Percentiles rank a stretch among this genome's conserved stretches.
phyloP scores from a whole-genome alignment of 2,329 filamentous ascomycete species.

The Colletotrichum tropicicola region DNA sequence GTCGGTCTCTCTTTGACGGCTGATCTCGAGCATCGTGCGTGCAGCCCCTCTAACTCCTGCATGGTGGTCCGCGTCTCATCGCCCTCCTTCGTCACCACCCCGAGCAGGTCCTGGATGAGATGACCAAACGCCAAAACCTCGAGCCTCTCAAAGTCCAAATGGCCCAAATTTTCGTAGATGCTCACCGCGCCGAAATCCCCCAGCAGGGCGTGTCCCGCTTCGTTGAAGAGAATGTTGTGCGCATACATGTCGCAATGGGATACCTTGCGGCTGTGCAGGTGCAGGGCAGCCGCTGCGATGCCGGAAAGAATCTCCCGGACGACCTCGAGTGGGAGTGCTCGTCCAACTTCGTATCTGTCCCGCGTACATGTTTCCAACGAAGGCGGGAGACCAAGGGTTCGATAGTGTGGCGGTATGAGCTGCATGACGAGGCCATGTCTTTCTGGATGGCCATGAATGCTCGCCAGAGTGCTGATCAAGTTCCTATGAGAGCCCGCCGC shows the following conservation, averaged over 20 bases:
- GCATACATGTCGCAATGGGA: slow-evolving; percentile 57
- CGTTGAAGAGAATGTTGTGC: slow-evolving; percentile 54
- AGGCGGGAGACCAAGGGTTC: slow-evolving; percentile 52
- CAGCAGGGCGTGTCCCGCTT: slow-evolving; percentile 51
- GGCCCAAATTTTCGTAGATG: slow-evolving; percentile 44
- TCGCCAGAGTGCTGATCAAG: slow-evolving; percentile 54
- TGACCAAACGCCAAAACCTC: slow-evolving; percentile 58
- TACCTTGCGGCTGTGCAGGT: slow-evolving; percentile 53
- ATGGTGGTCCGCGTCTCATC: slow-evolving; percentile 15
- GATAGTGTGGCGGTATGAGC: slow-evolving; percentile 53
- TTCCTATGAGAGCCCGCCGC: slow-evolving; percentile 54
- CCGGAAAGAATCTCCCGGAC: slow-evolving; percentile 47
- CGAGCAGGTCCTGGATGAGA: slow-evolving; percentile 54
- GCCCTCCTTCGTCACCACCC: slow-evolving; percentile 32
- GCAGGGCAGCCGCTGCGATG: slow-evolving; percentile 50
- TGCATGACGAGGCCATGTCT: slow-evolving; percentile 55
- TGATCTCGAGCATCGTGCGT: slow-evolving; percentile 37
- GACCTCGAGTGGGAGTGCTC: slow-evolving; percentile 38
- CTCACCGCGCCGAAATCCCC: slow-evolving; percentile 59
- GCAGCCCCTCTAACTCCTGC: slow-evolving; percentile 37
- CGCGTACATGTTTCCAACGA: slow-evolving; percentile 55
- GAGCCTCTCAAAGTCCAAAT: slow-evolving; percentile 47
- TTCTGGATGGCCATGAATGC: slow-evolving; percentile 50
- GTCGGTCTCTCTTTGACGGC: slow-evolving; percentile 39
- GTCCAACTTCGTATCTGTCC: slow-evolving; percentile 47